A percentile compares a stretch with the other conserved stretches of the same genome.
Evolutionary conservation across 306 rosid species (phyloP).

Genomic region (Ormosia emarginata): DNA sequence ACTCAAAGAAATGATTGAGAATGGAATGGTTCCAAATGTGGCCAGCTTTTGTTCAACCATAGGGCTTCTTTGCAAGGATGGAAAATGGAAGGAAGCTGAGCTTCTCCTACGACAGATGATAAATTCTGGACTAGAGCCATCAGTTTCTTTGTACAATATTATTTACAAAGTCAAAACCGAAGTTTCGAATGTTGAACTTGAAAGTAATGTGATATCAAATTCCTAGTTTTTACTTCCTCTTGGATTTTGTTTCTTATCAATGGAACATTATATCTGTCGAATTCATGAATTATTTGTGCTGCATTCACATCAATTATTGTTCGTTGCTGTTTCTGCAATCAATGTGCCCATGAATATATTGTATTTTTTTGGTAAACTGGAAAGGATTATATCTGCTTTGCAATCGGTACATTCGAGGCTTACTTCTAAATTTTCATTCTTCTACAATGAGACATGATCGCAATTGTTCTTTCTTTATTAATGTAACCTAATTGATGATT

Average conservation of each 20-base stretch:
- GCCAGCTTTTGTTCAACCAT: conserved; percentile 60
- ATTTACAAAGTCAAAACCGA: conserved; percentile 29
- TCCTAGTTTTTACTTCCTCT: background rate
- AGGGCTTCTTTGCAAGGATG: conserved; percentile 57
- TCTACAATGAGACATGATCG: background rate
- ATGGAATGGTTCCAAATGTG: conserved; percentile 59
- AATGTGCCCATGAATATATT: too few species aligned
- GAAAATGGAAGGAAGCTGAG: conserved; percentile 64
- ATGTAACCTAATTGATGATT: background rate
- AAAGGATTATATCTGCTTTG: background rate
- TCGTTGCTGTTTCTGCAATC: background rate
- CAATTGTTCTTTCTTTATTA: background rate
- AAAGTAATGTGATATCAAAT: background rate
- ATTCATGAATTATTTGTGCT: background rate
- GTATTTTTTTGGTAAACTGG: too few species aligned
- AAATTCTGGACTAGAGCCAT: conserved; percentile 46
- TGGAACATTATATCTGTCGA: background rate
- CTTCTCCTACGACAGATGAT: conserved; percentile 45
- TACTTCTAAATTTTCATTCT: background rate
- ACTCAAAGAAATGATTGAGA: conserved; percentile 63
- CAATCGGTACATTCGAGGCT: background rate
- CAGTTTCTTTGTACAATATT: conserved; percentile 44
- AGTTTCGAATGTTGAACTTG: background rate
- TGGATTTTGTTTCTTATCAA: background rate
- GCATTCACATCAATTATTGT: background rate